phyloP scores from a whole-genome alignment of 805 yeast genomes.

The Kodamaea leandrae region DNA sequence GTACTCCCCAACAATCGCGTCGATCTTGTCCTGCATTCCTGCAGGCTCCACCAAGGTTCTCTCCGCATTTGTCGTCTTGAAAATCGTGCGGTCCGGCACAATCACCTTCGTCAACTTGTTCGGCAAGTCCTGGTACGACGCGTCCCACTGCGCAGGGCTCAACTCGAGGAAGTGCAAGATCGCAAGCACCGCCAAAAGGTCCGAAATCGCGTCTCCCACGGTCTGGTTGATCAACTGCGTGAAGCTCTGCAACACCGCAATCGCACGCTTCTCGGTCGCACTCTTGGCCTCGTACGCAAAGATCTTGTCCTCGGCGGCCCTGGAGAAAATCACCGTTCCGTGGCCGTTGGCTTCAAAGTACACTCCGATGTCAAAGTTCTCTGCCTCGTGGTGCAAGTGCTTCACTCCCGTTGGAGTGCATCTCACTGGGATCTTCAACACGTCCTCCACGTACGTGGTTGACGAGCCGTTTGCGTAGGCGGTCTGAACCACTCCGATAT shows the following conservation, averaged over 20 bases:
- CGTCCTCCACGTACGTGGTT: conserved; percentile 62
- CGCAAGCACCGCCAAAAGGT: conserved; percentile 72
- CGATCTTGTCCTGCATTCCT: conserved; percentile 75
- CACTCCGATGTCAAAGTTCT: conserved; percentile 81
- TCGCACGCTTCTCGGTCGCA: conserved; percentile 47
- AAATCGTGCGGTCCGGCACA: conserved; percentile 76
- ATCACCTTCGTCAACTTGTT: conserved; percentile 77
- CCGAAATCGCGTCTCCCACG: conserved; percentile 98
- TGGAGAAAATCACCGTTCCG: conserved; percentile 86
- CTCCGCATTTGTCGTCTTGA: conserved; percentile 89
- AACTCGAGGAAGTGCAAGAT: conserved; percentile 56
- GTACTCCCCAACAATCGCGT: conserved; percentile 55
- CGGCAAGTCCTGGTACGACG: conserved; percentile 79
- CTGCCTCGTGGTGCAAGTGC: conserved; percentile 91
- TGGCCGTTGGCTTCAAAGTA: conserved; percentile 99
- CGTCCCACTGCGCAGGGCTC: conserved; percentile 71
- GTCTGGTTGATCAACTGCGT: conserved; percentile 85
- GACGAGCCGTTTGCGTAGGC: conserved; percentile 97
- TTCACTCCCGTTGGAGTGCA: conserved; percentile 97
- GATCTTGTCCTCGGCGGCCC: conserved; percentile 39
- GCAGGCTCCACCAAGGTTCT: conserved; percentile 71
- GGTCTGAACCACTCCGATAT: conserved; percentile 89
- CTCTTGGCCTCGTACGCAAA: conserved; percentile 31
- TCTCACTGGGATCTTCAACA: conserved; percentile 69
- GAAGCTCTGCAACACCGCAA: conserved; percentile 56